Conservation (phyloP, 352 stramenopile genomes). For the Phytophthora meadii region DNA sequence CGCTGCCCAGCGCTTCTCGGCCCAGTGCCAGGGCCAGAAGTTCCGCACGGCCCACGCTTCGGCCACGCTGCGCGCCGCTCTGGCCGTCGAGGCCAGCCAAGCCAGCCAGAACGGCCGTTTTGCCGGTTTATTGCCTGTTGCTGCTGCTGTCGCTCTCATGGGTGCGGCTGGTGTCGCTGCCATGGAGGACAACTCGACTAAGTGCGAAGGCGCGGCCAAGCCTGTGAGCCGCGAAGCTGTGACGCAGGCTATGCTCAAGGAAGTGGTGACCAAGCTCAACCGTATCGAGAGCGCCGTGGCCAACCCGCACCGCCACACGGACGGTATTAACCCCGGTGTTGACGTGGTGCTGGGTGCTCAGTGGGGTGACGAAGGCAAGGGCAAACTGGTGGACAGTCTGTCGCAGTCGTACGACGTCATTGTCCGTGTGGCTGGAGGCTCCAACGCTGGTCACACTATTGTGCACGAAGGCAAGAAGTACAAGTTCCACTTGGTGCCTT, state of each 20-base stretch:
- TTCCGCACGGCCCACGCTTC: conserved; percentile 37
- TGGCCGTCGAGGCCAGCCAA: conserved; percentile 55
- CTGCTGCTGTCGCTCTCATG: conserved; percentile 34
- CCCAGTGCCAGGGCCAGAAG: conserved; percentile 36
- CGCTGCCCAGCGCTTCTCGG: conserved; percentile 50
- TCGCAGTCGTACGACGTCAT: conserved; percentile 97
- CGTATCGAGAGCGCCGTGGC: conserved; percentile 87
- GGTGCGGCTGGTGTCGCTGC: conserved; percentile 39
- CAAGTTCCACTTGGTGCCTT: conserved; percentile 99
- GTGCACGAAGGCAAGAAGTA: conserved; percentile 98
- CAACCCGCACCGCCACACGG: conserved; percentile 78
- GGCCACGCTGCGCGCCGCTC: conserved; percentile 48
- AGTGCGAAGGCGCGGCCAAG: conserved; percentile 43
- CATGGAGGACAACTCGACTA: conserved; percentile 25
- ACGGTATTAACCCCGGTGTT: conserved; percentile 73
- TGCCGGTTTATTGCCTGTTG: conserved; percentile 26
- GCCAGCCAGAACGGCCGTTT: conserved; percentile 27
- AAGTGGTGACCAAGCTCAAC: conserved; percentile 88
- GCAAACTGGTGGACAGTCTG: conserved; percentile 97
- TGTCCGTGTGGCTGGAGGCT: conserved; percentile 96
- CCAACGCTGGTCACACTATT: conserved; percentile 99
- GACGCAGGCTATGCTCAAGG: conserved; percentile 79
- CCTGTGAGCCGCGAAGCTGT: conserved; percentile 56
- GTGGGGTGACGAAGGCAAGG: conserved; percentile 99
- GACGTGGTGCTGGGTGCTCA: conserved; percentile 97